These are phyloP conservation scores for Alnus rubra DNA, from an alignment of 306 rosid species.

Conservation along the genomic window DNA sequence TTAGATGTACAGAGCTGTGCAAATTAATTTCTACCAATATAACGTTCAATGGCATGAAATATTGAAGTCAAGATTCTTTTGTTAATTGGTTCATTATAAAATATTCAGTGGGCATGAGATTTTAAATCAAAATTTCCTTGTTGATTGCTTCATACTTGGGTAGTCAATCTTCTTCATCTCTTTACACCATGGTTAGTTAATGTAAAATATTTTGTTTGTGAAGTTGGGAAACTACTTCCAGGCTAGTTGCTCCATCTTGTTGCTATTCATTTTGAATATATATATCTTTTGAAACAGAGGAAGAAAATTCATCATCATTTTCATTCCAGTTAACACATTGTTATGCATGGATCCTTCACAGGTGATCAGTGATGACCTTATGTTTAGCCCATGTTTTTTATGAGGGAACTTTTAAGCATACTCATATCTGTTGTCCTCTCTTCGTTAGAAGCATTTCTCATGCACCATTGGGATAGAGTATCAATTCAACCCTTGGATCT, in stretches of 20 bases:
- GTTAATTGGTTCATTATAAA: conserved; percentile 6
- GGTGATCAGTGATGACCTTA: not conserved
- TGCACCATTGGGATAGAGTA: no score
- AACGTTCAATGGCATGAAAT: not conserved
- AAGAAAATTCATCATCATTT: not conserved
- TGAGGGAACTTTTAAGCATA: no score
- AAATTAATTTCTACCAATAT: not conserved
- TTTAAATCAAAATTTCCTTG: not conserved
- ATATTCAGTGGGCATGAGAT: not conserved
- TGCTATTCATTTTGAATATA: not conserved
- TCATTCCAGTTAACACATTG: not conserved
- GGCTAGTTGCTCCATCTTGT: not conserved
- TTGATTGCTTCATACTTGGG: not conserved
- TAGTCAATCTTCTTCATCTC: not conserved
- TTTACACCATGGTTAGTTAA: not conserved
- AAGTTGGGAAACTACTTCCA: not conserved
- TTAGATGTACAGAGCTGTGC: not conserved
- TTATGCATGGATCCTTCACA: not conserved
- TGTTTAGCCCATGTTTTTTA: not conserved
- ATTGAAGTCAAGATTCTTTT: not conserved
- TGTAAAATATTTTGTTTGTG: not conserved
- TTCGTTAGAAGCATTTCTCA: no score
- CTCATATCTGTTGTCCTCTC: no score
- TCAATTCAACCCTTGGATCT: not conserved
- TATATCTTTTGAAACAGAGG: not conserved